Percentiles rank a stretch among this genome's conserved stretches.
Evolutionary conservation across 768 basidiomycete genomes (phyloP).

Genomic region (Sistotremastrum suecicum): DNA sequence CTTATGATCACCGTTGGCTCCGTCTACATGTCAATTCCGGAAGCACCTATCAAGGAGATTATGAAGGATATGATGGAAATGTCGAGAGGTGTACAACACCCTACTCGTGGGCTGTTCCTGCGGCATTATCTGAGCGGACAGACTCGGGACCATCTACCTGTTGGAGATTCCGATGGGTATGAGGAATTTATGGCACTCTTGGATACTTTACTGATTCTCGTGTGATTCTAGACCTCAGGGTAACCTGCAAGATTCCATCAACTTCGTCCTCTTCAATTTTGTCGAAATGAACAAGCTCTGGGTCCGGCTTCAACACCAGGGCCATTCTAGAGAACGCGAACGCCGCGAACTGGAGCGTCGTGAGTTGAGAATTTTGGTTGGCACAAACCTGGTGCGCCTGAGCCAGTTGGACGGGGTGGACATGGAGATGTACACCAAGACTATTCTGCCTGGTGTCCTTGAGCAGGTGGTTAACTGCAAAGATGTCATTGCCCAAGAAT

Average conservation of each 20-base stretch:
- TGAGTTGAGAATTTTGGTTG: constrained; percentile 90
- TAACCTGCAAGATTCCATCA: constrained; percentile 88
- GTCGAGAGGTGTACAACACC: constrained; percentile 93
- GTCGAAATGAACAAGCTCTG: constrained; percentile 99
- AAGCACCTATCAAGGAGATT: constrained; percentile 95
- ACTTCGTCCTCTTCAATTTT: constrained; percentile 94
- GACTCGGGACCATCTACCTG: constrained; percentile 87
- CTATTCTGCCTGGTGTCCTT: constrained; percentile 81
- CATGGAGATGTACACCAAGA: constrained; percentile 74
- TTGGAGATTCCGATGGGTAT: constrained; percentile 75
- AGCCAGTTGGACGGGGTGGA: constrained; percentile 96
- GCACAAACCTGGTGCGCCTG: constrained; percentile 92
- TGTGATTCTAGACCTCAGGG: constrained; percentile 50
- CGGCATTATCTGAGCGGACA: constrained; percentile 95
- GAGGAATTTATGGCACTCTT: constrained; percentile 10
- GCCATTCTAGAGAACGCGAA: constrained; percentile 92
- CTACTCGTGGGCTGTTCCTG: constrained; percentile 91
- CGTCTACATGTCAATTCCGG: constrained; percentile 97
- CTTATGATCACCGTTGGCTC: constrained; percentile 99
- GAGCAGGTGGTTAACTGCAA: constrained; percentile 98
- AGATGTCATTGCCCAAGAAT: constrained; percentile 97
- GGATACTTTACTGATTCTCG: neutral
- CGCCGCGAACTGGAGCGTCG: constrained; percentile 94
- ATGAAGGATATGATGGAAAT: constrained; percentile 99
- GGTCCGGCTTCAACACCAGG: constrained; percentile 97